Base-by-base conservation (phyloP, 148 eudicot species). In the Chenopodium formosanum region DNA sequence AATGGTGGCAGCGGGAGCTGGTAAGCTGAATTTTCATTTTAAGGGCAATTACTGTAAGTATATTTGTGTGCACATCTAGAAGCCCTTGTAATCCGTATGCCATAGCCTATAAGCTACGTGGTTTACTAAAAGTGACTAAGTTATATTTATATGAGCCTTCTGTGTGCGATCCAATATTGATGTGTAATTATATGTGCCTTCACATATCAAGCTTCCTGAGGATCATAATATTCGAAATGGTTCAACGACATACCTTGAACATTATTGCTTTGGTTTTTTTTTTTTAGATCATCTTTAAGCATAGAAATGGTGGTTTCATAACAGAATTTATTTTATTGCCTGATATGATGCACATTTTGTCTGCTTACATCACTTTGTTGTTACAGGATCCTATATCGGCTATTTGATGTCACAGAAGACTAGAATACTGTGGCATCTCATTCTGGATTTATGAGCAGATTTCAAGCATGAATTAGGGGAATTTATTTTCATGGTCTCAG, bases 1-100 rank as follows among this genome's bases (percentile, higher is more conserved):
- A 95, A 90, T 77, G 94, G 98, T 78, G 97, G 98, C 63, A 74
- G 37, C 92, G 6, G 44, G 44, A 37, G 44, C 44, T 96, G 93
- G 99, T 96, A 84, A 89, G 91, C 71, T 80, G 44, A 40, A 72
- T 56, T 67, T 9, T 53, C 19, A 60, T 31, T 52, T 75, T 62
- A 40, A 40, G 44, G 44, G 63, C 25, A n/a, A 19, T 74, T 48
- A 62, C 52, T 56, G 44, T 40, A 6, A 37, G 1, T 80, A 23
- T 17, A 23, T 62, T 62, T 1, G 68, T 34, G 4, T 80, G 68
- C 46, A 69, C 37, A 2, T 19, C 8, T 58, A n/a, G 17, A 17
- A 63, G 7, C 17, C 12, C 53, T 40, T 73, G 32, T 16, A 17
- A 5, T 72, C 19, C 69, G 66, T 81, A 19, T 40, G 19, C 5